A percentile compares a stretch with the other conserved stretches of the same genome.
Conservation (phyloP, 768 basidiomycete species). For the Cyathus striatus region DNA sequence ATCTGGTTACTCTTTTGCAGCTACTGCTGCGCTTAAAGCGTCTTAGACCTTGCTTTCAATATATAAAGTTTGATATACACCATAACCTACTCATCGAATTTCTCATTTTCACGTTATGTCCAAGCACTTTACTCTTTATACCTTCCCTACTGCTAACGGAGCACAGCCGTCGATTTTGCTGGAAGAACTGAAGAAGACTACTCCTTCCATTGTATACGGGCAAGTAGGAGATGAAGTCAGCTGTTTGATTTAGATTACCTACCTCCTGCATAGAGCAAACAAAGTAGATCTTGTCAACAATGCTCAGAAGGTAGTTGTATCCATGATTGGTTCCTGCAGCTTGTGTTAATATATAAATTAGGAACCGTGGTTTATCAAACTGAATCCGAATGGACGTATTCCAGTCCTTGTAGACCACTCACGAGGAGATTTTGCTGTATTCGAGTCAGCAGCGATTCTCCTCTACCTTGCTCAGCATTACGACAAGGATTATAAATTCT, state of each 20-base stretch:
- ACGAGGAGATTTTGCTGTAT: constrained; percentile 59
- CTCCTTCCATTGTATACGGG: constrained; percentile 44
- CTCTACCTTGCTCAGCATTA: constrained; percentile 80
- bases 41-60: too few relatives aligned
- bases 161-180: constrained; percentile 42
- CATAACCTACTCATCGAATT: too few relatives aligned
- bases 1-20: too few relatives aligned
- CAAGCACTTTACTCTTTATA: constrained; percentile 46
- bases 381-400: constrained; percentile 71
- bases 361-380: background rate
- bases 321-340: too few relatives aligned
- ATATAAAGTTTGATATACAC: too few relatives aligned
- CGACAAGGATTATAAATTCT: constrained; percentile 68
- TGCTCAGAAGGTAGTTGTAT: too few relatives aligned
- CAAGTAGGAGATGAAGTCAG: too few relatives aligned
- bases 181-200: constrained; percentile 60
- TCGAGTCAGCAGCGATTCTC: constrained; percentile 78
- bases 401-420: constrained; percentile 60
- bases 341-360: background rate
- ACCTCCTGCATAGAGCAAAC: constrained; percentile 18
- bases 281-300: too few relatives aligned
- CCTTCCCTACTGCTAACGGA: constrained; percentile 56
- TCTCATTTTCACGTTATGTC: too few relatives aligned
- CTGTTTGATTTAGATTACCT: background rate
- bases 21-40: too few relatives aligned